phyloP scores from a whole-genome alignment of 176 grass and related monocot genomes.

The Oryza rufipogon region DNA sequence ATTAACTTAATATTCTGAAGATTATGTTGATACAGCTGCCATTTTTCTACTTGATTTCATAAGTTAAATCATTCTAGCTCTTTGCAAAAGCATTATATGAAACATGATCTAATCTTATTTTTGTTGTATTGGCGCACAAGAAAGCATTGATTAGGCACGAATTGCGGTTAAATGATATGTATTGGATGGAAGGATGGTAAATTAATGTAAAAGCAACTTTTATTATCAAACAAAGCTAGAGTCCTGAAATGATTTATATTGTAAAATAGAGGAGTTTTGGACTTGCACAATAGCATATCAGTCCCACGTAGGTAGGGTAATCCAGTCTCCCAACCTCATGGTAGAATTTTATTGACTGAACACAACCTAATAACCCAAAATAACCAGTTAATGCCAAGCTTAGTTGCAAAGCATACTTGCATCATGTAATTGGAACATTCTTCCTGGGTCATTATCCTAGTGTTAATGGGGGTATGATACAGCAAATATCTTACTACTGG shows the following conservation, averaged over 20 bases:
- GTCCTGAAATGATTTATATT: background rate
- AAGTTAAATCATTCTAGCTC: background rate
- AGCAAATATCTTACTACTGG: background rate
- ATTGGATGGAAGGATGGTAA: slow-evolving; percentile 11
- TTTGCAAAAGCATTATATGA: background rate
- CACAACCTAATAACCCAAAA: background rate
- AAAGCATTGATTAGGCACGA: background rate
- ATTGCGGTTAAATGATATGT: background rate
- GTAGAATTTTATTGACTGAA: slow-evolving; percentile 9
- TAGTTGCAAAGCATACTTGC: slow-evolving; percentile 1
- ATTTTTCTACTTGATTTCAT: background rate
- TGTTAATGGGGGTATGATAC: background rate
- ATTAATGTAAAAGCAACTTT: background rate
- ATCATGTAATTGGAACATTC: background rate
- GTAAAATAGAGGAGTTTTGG: background rate
- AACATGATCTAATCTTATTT: background rate
- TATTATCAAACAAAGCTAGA: background rate
- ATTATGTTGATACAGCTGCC: background rate
- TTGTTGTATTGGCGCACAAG: background rate
- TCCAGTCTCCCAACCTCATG: background rate
- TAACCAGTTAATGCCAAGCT: background rate
- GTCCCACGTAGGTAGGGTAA: too few species aligned
- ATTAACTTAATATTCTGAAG: background rate
- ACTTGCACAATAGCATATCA: background rate
- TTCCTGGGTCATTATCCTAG: background rate